Evolutionary conservation across 176 grass and related monocot genomes (phyloP).

Genomic region (Ensete ventricosum): DNA sequence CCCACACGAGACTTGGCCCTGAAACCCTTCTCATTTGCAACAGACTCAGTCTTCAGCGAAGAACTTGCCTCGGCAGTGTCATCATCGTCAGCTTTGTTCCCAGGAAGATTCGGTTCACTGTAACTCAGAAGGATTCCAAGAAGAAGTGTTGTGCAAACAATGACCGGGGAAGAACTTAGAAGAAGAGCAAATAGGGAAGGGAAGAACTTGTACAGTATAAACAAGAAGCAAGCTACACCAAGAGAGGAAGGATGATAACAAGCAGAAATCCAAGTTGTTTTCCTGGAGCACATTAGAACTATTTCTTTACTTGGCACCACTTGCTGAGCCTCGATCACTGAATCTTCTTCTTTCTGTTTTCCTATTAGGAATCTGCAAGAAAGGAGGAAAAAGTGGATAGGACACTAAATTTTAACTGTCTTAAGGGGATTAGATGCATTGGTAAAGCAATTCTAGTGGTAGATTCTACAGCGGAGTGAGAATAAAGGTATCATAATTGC

Average conservation of each 20-base stretch:
- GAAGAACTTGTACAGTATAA: conserved; percentile 52
- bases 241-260: conserved; percentile 44
- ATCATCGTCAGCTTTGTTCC: conserved; percentile 29
- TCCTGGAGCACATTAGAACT: conserved; percentile 51
- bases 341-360: conserved; percentile 27
- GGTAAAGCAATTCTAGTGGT: no score
- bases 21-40: conserved; percentile 22
- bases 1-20: conserved; percentile 20
- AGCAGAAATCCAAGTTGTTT: conserved; percentile 40
- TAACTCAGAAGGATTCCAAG: conserved; percentile 73
- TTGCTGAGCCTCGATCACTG: conserved; percentile 35
- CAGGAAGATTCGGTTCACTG: conserved; percentile 42
- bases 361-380: neutral
- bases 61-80: conserved; percentile 20
- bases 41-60: conserved; percentile 28
- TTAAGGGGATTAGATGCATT: neutral
- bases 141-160: conserved; percentile 69
- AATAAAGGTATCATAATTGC: no score
- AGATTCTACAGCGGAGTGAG: no score
- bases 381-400: neutral
- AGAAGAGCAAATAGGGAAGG: conserved; percentile 57
- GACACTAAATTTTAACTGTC: neutral
- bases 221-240: conserved; percentile 37
- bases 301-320: conserved; percentile 30
- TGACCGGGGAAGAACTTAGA: conserved; percentile 64